Base-by-base conservation (phyloP, 225 moss, liverwort and hornwort species). In the Polytrichum formosum region DNA sequence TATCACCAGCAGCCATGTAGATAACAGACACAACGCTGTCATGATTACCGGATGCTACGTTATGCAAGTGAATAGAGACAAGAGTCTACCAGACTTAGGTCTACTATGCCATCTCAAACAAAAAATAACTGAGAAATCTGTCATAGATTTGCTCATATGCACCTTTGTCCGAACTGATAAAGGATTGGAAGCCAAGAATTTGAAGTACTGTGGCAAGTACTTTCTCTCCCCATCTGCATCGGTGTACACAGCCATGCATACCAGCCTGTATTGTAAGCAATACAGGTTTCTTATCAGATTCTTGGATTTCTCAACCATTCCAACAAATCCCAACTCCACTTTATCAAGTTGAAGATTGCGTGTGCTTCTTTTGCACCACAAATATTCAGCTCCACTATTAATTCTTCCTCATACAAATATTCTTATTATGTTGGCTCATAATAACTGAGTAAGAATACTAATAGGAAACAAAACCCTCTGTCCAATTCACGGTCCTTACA, bases 101-200 rank as follows among this genome's bases (percentile, higher is more conserved):
- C n/a, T 20, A 22, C 9, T 59, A 21, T 59, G 22, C 59, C 23
- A 59, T 59, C 64, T 26, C 64, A 64, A 26, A 28, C 64, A 64
- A 64, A 18, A 28, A 28, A 4, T 7, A 64, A 28, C 18, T 13
- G 21, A 59, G 59, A 59, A 59, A 20, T 59, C 16, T 59, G 6
- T 23, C n/a, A 20, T 21, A 59, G 59, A 58, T 21, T 58, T 58
- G 21, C 21, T 58, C 8, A 8, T 63, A 58, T 69, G 72, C 63
- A 98, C 98, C 98, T 98, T 98, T 23, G 98, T 98, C 73, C 94
- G 90, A 46, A 98, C 98, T 77, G 94, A 92, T 53, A 98, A 88
- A 74, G 98, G 98, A 84, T 94, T 98, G 53, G 94, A 87, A 35
- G 98, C 98, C 98, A 90, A 90, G 78, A 98, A 98, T 78, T 98